A percentile compares a stretch with the other conserved stretches of the same genome.
Conservation (phyloP, 345 rosid species). For the Gossypium anomalum region DNA sequence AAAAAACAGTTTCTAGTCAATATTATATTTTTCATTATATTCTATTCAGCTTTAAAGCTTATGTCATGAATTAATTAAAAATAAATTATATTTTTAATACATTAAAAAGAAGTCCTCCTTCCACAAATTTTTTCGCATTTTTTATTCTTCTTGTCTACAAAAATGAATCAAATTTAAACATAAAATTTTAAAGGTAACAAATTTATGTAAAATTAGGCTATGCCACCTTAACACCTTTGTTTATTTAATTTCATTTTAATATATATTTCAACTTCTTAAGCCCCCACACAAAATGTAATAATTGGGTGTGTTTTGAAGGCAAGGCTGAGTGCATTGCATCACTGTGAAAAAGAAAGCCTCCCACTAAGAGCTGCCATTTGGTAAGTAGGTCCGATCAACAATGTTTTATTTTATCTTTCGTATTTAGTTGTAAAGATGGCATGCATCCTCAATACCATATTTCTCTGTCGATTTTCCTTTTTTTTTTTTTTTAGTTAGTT, state of each 20-base stretch:
- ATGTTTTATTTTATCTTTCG: background rate
- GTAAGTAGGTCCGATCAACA: background rate
- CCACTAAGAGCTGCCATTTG: conserved; percentile 7
- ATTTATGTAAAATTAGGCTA: too few relatives aligned
- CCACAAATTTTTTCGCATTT: too few relatives aligned
- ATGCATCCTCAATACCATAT: conserved; percentile 20
- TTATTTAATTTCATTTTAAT: background rate
- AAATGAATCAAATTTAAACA: too few relatives aligned
- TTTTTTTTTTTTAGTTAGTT: too few relatives aligned
- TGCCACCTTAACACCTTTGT: too few relatives aligned
- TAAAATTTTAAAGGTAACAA: too few relatives aligned
- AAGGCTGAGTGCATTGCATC: conserved; percentile 18
- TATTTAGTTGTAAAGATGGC: conserved; percentile 5
- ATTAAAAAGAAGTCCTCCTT: too few relatives aligned
- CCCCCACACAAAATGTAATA: background rate
- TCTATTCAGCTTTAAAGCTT: background rate
- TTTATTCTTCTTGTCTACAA: too few relatives aligned
- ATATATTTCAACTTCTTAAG: background rate
- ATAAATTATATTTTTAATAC: background rate
- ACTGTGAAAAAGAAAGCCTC: conserved; percentile 13
- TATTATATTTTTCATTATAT: background rate
- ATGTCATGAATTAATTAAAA: background rate
- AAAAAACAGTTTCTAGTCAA: too few relatives aligned
- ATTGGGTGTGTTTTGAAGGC: background rate
- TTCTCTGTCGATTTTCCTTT: background rate